Evolutionary conservation across 2,329 filamentous ascomycete species (phyloP), one percentile per base, ranked within the genome.

Genomic region (Colletotrichum navitas): DNA sequence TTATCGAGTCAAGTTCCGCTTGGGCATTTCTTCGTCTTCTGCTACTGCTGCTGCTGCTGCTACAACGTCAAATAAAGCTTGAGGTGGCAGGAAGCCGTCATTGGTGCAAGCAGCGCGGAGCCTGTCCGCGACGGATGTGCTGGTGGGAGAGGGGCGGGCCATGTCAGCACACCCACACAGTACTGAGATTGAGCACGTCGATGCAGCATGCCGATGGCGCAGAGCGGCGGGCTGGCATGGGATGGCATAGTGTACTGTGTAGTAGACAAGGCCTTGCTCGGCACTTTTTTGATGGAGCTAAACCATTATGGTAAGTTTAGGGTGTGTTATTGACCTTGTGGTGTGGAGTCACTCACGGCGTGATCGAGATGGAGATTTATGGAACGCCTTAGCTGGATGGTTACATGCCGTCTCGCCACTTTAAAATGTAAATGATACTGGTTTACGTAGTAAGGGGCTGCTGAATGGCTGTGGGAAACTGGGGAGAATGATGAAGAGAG

Each of bases 361-460:
- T 41, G 45, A 32, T 71, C 26, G 16, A 55, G 52, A 55, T 54
- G 59, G 43, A 24, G 54, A 60, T 34, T 47, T 68, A 29, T 47
- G 39, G 47, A 26, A 45, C 21, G 26, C 47, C 43, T 56, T 51
- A 41, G 60, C 14, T 41, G 60, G 63, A 67, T 34, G 51, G 58
- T 68, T 47, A 63, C 59, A 63, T 63, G 68, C 68, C 68, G 51
- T n/a, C 45, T 68, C 34, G 58, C 68, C 59, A 63, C 58, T 49
- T 49, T 21, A 54, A 45, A 45, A 10, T 45, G 43, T 21, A n/a
- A 8, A 45, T 45, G 43, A 43, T 43, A 43, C 41, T 43, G 52
- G 47, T 36, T n/a, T 29, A n/a, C n/a, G n/a, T n/a, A n/a, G n/a
- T n/a, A 54, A 54, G n/a, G 41, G 51, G 41, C 47, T 24, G 47